A percentile compares a stretch with the other conserved stretches of the same genome.
Conservation (phyloP, 2,329 filamentous ascomycete species). For the Ascochyta pisi region DNA sequence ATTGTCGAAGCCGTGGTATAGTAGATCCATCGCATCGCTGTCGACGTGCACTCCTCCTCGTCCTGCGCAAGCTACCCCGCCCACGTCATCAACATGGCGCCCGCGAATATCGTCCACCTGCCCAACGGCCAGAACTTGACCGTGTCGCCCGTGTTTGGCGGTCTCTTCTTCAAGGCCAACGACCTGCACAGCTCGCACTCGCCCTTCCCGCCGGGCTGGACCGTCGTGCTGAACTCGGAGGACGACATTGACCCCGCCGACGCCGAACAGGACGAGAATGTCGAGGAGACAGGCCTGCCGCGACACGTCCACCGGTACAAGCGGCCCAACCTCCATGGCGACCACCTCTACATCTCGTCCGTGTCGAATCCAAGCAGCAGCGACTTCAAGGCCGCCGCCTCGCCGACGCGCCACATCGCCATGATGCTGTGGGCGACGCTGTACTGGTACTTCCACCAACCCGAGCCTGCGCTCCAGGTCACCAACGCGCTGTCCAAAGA, state of each 20-base stretch:
- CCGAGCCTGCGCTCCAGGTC: constrained; percentile 70
- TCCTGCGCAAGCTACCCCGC: constrained; percentile 31
- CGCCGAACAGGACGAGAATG: constrained; percentile 40
- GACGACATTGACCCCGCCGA: constrained; percentile 46
- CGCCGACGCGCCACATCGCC: constrained; percentile 86
- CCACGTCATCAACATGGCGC: constrained; percentile 50
- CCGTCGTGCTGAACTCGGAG: constrained; percentile 80
- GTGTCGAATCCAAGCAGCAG: constrained; percentile 82
- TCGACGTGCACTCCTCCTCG: constrained; percentile 5
- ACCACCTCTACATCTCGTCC: constrained; percentile 89
- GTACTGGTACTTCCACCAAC: constrained; percentile 97
- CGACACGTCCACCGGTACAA: constrained; percentile 70
- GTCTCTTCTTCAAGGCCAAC: constrained; percentile 85
- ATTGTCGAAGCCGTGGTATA: too few relatives aligned
- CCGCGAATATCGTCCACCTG: constrained; percentile 66
- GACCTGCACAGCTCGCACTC: constrained; percentile 71
- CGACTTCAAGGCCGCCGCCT: constrained; percentile 80
- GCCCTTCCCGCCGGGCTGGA: constrained; percentile 87
- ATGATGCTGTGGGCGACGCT: constrained; percentile 97
- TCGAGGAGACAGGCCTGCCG: constrained; percentile 36
- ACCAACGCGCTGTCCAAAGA: constrained; percentile 67
- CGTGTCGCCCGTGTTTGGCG: constrained; percentile 87
- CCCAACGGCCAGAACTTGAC: constrained; percentile 87
- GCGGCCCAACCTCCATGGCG: constrained; percentile 75
- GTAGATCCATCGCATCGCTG: background rate